Base-by-base conservation (phyloP, 768 basidiomycete species). In the Tricholoma furcatifolium region DNA sequence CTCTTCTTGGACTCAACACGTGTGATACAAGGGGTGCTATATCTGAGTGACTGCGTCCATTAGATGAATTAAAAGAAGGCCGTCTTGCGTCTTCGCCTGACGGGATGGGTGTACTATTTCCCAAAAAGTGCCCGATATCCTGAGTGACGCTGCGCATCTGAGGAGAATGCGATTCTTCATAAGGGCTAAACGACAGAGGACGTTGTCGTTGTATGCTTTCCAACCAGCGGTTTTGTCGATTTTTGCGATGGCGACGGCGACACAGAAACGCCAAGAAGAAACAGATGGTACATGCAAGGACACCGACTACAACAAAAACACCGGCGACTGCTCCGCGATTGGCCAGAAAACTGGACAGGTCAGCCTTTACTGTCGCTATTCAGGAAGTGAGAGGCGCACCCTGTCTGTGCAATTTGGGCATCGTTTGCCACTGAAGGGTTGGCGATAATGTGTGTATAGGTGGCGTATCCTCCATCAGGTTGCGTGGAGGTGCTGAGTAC, bases 311-410 rank as follows among this genome's bases (percentile, higher is more conserved):
- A 6, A 87, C 74, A 65, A 92, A 91, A n/a, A 84, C 81, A 6
- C 86, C 89, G 2, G 84, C 82, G 3, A 90, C 83, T 9, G 84
- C 84, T 2, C 84, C 82, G 24, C 74, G 82, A 62, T 91, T 84
- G 42, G 72, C 69, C 59, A 90, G 80, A 69, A 91, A 85, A 10
- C 82, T 84, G 50, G 14, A 32, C 30, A 49, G 27, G 38, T 47
- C 27, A 50, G 38, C 18, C 20, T 32, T 30, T 20, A 7, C 1
- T 14, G 43, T 31, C 20, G 40, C 14, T 18, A 2, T 15, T 10
- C 32, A 53, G 8, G 31, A 23, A 14, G 12, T 27, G 6, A 36
- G 39, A 8, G 18, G 23, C 62, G 50, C 57, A 70, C 68, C 67
- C 67, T 30, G 57, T 45, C 31, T 57, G 58, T 11, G 56, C 47